Evolutionary conservation across 257 asterid species (phyloP).

Genomic region (Nicotiana benthamiana): DNA sequence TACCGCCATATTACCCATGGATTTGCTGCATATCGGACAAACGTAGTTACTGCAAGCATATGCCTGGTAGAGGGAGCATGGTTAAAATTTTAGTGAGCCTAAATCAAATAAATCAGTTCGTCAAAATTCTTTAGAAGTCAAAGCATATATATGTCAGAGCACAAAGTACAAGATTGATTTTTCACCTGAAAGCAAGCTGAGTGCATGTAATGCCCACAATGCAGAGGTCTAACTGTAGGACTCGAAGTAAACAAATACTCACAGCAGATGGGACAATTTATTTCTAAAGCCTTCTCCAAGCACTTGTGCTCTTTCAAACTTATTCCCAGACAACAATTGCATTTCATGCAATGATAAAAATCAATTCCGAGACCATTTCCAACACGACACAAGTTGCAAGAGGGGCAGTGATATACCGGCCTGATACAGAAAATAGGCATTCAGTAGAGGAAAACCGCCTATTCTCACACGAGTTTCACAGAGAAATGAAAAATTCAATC

Average conservation of each 20-base stretch:
- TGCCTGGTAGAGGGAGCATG: constrained; percentile 18
- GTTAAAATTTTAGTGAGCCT: not conserved
- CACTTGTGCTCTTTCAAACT: constrained; percentile 31
- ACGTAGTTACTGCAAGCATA: constrained; percentile 36
- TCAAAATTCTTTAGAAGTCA: not conserved
- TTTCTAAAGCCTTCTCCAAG: constrained; percentile 40
- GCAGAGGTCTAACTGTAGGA: constrained; percentile 32
- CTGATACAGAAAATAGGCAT: constrained; percentile 15
- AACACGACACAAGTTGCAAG: constrained; percentile 44
- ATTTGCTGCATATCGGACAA: constrained; percentile 45
- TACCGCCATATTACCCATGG: constrained; percentile 48
- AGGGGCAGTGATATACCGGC: constrained; percentile 40
- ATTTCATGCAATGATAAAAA: constrained; percentile 40
- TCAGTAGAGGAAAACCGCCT: not conserved
- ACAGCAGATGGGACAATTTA: constrained; percentile 43
- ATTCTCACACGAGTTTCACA: not conserved
- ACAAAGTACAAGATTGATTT: not conserved
- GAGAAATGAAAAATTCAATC: not conserved
- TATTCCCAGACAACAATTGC: constrained; percentile 41
- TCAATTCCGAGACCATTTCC: constrained; percentile 45
- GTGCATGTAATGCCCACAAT: constrained; percentile 49
- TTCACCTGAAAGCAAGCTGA: constrained; percentile 48
- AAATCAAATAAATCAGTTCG: not conserved
- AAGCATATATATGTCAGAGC: not conserved
- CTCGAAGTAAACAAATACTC: constrained; percentile 43